A percentile compares a stretch with the other conserved stretches of the same genome.
Evolutionary conservation across 345 rosid genomes (phyloP).

Genomic region (Eucalyptus viminalis): DNA sequence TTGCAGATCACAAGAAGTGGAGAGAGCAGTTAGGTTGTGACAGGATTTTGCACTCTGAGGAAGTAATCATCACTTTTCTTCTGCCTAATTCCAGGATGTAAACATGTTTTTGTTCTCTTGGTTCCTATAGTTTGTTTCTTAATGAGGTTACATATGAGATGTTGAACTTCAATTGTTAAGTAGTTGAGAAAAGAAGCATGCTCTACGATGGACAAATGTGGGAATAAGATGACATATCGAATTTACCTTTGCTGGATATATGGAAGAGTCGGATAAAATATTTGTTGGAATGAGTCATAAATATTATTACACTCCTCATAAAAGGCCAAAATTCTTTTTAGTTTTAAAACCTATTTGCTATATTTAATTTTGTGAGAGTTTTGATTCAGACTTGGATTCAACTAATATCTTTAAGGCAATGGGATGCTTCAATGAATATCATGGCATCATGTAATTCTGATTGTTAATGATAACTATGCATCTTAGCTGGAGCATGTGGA

Average conservation of each 20-base stretch:
- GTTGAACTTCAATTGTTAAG: neutral
- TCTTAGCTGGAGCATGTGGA: neutral
- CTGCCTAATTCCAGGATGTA: neutral
- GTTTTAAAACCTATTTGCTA: neutral
- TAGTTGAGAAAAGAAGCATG: neutral
- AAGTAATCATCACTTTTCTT: slow-evolving; percentile 9
- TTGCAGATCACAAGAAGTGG: slow-evolving; percentile 66
- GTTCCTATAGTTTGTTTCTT: neutral
- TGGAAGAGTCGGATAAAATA: neutral
- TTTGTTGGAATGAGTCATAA: neutral
- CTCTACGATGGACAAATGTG: neutral
- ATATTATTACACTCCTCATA: neutral
- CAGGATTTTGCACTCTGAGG: slow-evolving; percentile 45
- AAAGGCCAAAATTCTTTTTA: neutral
- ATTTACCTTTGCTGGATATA: neutral
- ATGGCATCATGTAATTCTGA: neutral
- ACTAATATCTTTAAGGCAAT: neutral
- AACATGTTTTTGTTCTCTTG: neutral
- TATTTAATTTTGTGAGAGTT: neutral
- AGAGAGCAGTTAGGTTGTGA: slow-evolving; percentile 29
- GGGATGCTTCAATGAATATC: neutral
- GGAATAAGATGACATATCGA: neutral
- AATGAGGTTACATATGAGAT: neutral
- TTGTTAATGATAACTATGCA: neutral
- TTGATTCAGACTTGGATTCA: neutral